Conservation (phyloP, 306 rosid genomes). For the Prunus davidiana region DNA sequence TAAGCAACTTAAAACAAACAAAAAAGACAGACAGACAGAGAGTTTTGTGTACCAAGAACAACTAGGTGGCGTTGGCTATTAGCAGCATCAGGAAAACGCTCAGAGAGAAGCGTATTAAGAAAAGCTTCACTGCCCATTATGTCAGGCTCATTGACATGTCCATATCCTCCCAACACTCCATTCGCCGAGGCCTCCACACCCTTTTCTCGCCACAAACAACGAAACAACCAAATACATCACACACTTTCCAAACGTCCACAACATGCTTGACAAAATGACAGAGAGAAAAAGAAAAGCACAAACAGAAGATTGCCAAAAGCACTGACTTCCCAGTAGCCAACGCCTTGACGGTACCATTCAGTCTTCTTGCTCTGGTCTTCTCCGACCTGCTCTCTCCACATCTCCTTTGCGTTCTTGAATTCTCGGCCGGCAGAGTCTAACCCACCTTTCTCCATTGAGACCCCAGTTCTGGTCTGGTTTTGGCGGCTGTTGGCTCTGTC, state of each 20-base stretch:
- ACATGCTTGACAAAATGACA: background rate
- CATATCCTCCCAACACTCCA: constrained; percentile 89
- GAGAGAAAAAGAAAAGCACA: background rate
- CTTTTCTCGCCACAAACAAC: constrained; percentile 30
- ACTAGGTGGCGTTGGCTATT: constrained; percentile 49
- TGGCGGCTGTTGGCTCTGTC: background rate
- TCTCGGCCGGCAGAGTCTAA: constrained; percentile 69
- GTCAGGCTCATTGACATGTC: constrained; percentile 64
- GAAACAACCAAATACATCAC: background rate
- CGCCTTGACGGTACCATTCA: constrained; percentile 76
- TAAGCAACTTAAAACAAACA: background rate
- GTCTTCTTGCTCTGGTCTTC: constrained; percentile 63
- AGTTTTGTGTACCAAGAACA: constrained; percentile 59
- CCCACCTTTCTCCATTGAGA: constrained; percentile 63
- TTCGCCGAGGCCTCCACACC: constrained; percentile 82
- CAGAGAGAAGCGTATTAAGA: constrained; percentile 56
- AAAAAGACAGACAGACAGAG: background rate
- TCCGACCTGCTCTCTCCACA: constrained; percentile 88
- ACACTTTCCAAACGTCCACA: background rate
- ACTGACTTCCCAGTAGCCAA: constrained; percentile 88
- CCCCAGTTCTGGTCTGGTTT: background rate
- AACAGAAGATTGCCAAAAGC: background rate
- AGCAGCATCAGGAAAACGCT: constrained; percentile 44
- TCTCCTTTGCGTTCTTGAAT: constrained; percentile 65
- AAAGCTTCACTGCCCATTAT: constrained; percentile 73